phyloP scores from a whole-genome alignment of 345 rosid genomes.

The Eucalyptus tenuipes region DNA sequence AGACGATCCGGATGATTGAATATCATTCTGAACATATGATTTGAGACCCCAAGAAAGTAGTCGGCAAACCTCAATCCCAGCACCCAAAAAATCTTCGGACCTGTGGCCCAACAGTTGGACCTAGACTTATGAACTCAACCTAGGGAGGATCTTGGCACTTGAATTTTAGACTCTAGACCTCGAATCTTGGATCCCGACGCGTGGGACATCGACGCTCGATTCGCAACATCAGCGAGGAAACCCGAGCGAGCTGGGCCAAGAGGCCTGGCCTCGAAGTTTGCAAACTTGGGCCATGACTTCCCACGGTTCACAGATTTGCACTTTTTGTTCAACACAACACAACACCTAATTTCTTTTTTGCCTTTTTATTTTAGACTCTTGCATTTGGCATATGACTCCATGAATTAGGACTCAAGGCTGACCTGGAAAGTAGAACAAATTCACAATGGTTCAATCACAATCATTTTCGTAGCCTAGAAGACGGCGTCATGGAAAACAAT shows the following conservation, averaged over 20 bases:
- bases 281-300: no score
- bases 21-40: neutral
- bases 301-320: no score
- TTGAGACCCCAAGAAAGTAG: neutral
- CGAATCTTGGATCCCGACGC: neutral
- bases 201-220: neutral
- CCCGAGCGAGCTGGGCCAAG: neutral
- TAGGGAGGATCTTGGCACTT: neutral
- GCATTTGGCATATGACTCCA: neutral
- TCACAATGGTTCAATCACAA: neutral
- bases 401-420: neutral
- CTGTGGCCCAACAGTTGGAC: neutral
- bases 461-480: neutral
- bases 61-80: neutral
- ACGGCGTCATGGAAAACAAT: neutral
- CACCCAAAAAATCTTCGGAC: no score
- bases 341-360: no score
- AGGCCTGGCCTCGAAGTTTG: no score
- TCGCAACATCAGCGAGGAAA: neutral
- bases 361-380: no score
- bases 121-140: neutral
- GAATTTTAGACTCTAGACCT: neutral
- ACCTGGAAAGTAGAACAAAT: neutral
- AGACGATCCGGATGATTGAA: no score
- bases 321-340: no score